Percentiles rank a stretch among this genome's conserved stretches.
phyloP scores from a whole-genome alignment of 2,329 filamentous ascomycete species.

The Aureobasidium sp. region DNA sequence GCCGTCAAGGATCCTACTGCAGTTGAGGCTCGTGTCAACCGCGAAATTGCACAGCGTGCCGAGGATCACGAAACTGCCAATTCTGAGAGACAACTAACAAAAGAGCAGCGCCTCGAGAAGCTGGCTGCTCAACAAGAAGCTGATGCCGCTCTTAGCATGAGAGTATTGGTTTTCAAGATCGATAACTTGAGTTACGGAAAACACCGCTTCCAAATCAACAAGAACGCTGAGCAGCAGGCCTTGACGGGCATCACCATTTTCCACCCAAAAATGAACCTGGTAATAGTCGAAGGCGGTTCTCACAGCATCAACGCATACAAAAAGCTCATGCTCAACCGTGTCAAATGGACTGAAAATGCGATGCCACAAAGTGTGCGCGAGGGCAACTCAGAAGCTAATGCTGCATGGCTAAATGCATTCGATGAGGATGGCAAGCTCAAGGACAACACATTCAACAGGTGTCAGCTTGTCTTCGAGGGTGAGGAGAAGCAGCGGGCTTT shows the following conservation, averaged over 20 bases:
- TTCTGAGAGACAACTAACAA: conserved; percentile 76
- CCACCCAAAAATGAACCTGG: conserved; percentile 78
- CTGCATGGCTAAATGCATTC: conserved; percentile 68
- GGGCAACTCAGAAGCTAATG: conserved; percentile 53
- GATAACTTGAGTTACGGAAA: conserved; percentile 80
- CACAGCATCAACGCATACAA: conserved; percentile 78
- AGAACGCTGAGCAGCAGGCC: conserved; percentile 82
- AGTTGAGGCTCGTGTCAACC: conserved; percentile 87
- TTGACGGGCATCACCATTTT: conserved; percentile 88
- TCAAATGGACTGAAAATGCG: conserved; percentile 89
- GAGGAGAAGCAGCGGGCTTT: conserved; percentile 74
- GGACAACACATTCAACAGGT: conserved; percentile 75
- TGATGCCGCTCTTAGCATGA: conserved; percentile 79
- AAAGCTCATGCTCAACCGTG: conserved; percentile 87
- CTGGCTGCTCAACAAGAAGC: conserved; percentile 72
- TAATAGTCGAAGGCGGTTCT: conserved; percentile 85
- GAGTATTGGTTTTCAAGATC: conserved; percentile 82
- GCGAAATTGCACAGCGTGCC: conserved; percentile 81
- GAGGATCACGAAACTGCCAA: conserved; percentile 71
- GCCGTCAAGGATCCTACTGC: conserved; percentile 94
- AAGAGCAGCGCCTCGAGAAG: conserved; percentile 81
- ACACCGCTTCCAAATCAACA: conserved; percentile 85
- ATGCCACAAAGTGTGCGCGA: conserved; percentile 50
- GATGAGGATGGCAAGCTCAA: conserved; percentile 71
- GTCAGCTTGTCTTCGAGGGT: conserved; percentile 81